These are phyloP conservation scores for Sindora glabra DNA, from an alignment of 306 rosid species.

Conservation along the genomic window DNA sequence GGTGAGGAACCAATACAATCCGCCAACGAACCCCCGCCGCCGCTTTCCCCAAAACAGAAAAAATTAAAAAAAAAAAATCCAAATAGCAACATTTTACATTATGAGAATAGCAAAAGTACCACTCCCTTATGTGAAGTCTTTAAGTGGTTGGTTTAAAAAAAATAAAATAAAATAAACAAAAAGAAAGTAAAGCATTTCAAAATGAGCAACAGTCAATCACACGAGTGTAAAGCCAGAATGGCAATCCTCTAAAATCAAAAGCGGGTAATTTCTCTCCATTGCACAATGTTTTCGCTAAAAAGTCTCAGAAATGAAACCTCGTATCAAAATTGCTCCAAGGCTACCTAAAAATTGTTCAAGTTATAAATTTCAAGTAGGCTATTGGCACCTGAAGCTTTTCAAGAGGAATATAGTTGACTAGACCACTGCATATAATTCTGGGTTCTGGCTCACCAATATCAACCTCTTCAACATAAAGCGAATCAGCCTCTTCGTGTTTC, in stretches of 20 bases:
- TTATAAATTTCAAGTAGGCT: background rate
- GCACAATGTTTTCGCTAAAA: background rate
- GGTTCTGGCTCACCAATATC: conserved; percentile 82
- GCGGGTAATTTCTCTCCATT: background rate
- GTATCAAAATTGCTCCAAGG: background rate
- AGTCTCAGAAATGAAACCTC: background rate
- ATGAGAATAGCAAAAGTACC: too few relatives aligned
- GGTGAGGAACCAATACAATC: background rate
- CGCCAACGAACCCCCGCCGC: too few relatives aligned
- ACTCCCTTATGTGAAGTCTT: background rate
- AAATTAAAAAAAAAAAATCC: too few relatives aligned
- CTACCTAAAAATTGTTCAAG: background rate
- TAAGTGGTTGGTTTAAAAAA: background rate
- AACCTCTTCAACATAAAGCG: conserved; percentile 84
- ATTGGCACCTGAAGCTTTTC: conserved; percentile 50
- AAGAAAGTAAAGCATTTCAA: background rate
- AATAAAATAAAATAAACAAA: background rate
- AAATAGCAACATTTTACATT: too few relatives aligned
- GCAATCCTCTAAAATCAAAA: background rate
- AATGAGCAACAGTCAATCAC: background rate
- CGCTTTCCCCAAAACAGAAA: too few relatives aligned
- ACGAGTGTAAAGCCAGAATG: background rate
- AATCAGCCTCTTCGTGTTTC: conserved; percentile 89
- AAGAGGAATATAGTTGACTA: conserved; percentile 65
- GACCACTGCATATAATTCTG: conserved; percentile 86